Percentiles rank a stretch among this genome's conserved stretches.
Evolutionary conservation across 164 flowering plant species (phyloP).

Genomic region (Houttuynia cordata): DNA sequence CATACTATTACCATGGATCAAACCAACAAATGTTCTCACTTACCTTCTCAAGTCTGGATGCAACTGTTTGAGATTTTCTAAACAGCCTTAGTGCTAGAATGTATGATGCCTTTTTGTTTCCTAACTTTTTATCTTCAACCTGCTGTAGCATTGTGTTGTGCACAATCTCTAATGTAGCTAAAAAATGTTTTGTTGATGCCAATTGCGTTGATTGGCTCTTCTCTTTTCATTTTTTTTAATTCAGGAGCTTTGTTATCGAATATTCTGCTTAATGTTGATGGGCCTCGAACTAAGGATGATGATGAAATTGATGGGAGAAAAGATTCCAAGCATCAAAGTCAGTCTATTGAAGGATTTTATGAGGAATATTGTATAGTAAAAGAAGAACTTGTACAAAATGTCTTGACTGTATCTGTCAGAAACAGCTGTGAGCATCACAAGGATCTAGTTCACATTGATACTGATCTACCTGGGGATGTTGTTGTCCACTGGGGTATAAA

Average conservation of each 20-base stretch:
- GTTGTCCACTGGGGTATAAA: slow-evolving; percentile 93
- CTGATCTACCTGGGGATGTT: slow-evolving; percentile 77
- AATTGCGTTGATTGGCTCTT: neutral
- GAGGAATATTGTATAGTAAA: slow-evolving; percentile 55
- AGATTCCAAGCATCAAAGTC: slow-evolving; percentile 19
- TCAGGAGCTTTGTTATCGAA: slow-evolving; percentile 50
- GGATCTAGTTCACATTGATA: slow-evolving; percentile 48
- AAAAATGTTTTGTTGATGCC: neutral
- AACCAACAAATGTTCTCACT: no score
- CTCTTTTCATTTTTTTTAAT: slow-evolving; percentile 2
- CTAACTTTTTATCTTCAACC: no score
- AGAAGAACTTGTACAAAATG: slow-evolving; percentile 33
- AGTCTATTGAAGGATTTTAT: slow-evolving; percentile 49
- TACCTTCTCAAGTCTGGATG: no score
- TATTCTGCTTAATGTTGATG: slow-evolving; percentile 34
- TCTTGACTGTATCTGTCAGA: slow-evolving; percentile 43
- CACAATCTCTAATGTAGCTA: no score
- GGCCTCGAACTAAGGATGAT: slow-evolving; percentile 19
- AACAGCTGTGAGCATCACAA: slow-evolving; percentile 42
- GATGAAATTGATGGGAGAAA: slow-evolving; percentile 18
- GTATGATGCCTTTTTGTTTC: no score
- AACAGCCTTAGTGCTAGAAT: no score
- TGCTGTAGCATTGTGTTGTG: no score
- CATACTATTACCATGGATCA: no score
- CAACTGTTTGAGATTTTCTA: no score